These are phyloP conservation scores for Trichoderma asperelloides DNA, from an alignment of 495 filamentous ascomycete genomes.

Conservation along the genomic window DNA sequence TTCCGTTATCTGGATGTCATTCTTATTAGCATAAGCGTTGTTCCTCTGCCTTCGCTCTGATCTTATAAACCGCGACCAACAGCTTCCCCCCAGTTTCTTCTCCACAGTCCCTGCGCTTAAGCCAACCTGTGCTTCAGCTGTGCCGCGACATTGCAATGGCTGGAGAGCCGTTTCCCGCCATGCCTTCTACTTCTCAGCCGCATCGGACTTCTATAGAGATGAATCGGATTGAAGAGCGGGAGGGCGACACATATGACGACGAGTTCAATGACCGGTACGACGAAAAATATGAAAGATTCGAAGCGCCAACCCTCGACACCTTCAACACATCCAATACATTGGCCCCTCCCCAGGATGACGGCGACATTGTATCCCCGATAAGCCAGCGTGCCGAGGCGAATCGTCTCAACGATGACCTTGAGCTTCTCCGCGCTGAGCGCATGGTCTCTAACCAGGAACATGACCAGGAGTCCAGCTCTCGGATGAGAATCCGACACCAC, in stretches of 20 bases:
- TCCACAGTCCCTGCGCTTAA: not conserved
- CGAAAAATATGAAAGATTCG: not conserved
- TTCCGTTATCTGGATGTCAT: not conserved
- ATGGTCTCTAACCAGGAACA: slow-evolving; percentile 50
- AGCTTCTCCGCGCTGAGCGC: slow-evolving; percentile 73
- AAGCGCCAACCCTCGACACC: slow-evolving; percentile 1
- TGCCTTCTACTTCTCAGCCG: not conserved
- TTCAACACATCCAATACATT: not conserved
- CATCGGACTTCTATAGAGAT: not conserved
- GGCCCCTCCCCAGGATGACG: not conserved
- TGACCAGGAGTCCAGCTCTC: slow-evolving; percentile 24
- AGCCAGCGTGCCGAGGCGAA: slow-evolving; percentile 52
- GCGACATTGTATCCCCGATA: not conserved
- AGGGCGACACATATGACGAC: not conserved
- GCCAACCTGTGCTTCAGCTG: not conserved
- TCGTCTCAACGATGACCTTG: slow-evolving; percentile 75
- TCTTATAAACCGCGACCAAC: not conserved
- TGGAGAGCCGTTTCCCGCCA: not conserved
- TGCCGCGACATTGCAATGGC: not conserved
- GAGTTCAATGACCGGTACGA: not conserved
- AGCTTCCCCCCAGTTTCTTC: not conserved
- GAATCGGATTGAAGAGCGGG: not conserved
- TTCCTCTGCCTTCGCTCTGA: not conserved
- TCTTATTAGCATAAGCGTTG: not conserved
- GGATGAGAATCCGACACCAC: slow-evolving; percentile 26